Percentiles rank a stretch among this genome's conserved stretches.
Conservation (phyloP, 352 stramenopile species). For the Blastocystis sp. region DNA sequence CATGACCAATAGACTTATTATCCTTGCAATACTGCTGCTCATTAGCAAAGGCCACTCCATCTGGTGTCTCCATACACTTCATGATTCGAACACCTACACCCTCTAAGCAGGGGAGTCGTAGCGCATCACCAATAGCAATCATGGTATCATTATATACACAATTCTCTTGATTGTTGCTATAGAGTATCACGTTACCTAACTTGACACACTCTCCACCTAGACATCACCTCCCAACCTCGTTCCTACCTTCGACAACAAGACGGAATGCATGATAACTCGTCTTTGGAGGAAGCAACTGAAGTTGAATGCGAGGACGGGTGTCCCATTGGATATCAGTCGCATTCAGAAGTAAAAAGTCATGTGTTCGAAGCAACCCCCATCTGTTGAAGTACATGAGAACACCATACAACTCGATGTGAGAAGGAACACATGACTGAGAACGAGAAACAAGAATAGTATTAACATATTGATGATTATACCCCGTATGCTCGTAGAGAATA, state of each 20-base stretch:
- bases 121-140: not conserved
- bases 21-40: not conserved
- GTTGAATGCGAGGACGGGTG: not conserved
- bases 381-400: slow-evolving; percentile 19
- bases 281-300: not conserved
- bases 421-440: not conserved
- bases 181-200: not conserved
- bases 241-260: not conserved
- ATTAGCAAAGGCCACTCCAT: not conserved
- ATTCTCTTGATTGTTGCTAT: slow-evolving; percentile 10
- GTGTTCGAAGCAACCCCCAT: not conserved
- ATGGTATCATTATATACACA: not conserved
- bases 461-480: slow-evolving; percentile 14
- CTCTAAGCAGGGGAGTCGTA: not conserved
- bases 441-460: not conserved
- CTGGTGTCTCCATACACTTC: not conserved
- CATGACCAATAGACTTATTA: not conserved
- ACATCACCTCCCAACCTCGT: not conserved
- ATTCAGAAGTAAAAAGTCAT: not conserved
- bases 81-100: not conserved
- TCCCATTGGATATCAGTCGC: not conserved
- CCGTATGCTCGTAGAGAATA: slow-evolving; percentile 29
- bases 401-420: not conserved
- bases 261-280: slow-evolving; percentile 13
- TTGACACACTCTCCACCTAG: not conserved